Base-by-base conservation (phyloP, 352 stramenopile species). In the Albugo candida region DNA sequence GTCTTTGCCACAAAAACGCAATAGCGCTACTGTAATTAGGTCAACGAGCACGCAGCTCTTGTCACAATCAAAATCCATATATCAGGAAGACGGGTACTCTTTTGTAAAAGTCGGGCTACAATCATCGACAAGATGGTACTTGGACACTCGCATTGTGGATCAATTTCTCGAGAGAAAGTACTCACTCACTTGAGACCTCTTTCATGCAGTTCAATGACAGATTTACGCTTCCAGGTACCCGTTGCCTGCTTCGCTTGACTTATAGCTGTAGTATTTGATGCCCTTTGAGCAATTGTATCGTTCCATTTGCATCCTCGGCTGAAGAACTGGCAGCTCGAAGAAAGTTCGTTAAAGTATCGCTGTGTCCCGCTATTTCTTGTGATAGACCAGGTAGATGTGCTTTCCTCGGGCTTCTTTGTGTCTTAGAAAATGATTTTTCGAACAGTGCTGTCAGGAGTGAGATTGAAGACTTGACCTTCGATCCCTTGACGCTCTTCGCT, bases 181-280 rank as follows among this genome's bases (percentile, higher is more conserved):
- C 52, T 49, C 13, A 52, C 31, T 13, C 70, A 58, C 51, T 84
- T 83, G 18, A 27, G 53, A 1, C 55, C 48, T 16, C 67, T 60
- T 10, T 52, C 63, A 2, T 59, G 63, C 1, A 63, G 19, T 14
- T 65, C 63, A 37, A 35, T 52, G 36, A 56, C 39, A 18, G 55
- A 41, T 41, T 83, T 83, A 21, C 67, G 62, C 47, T 79, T 79
- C 41, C 48, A 47, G 1, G 41, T 46, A 36, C 45, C 43, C 16
- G 40, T 60, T 31, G 24, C 8, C 8, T 31, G 24, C 43, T 61
- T 5, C 71, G 65, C 38, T 85, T 87, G 6, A 81, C 74, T 48
- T 89, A 87, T 14, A 79, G 62, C 24, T 92, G 75, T 17, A 92
- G 79, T 21, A 92, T 92, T 47, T 88, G 76, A 12, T 87, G 74